Conservation (phyloP, 192 early-diverging fungal genomes). For the Coemansia sp. region DNA sequence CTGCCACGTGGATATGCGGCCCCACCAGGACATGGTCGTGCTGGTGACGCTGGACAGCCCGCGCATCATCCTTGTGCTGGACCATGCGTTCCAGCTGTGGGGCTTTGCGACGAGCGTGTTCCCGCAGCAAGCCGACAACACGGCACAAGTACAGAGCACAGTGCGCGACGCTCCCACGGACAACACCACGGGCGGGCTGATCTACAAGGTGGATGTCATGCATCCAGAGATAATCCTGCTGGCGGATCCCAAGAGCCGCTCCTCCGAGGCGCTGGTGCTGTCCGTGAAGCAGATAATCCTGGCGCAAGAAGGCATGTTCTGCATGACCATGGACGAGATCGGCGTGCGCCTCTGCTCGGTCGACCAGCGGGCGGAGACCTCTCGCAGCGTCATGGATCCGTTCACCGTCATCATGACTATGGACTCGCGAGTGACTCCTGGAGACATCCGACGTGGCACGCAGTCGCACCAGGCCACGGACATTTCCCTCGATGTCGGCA, state of each 20-base stretch:
- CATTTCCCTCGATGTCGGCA: constrained; percentile 72
- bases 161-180: constrained; percentile 3
- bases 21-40: constrained; percentile 54
- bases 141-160: background rate
- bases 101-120: constrained; percentile 75
- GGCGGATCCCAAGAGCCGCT: constrained; percentile 63
- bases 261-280: constrained; percentile 89
- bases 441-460: constrained; percentile 30
- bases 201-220: constrained; percentile 75
- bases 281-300: constrained; percentile 76
- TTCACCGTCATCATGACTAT: constrained; percentile 80
- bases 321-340: constrained; percentile 72
- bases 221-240: constrained; percentile 84
- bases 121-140: constrained; percentile 11
- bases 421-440: constrained; percentile 66
- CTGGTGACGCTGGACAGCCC: constrained; percentile 79
- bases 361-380: constrained; percentile 76
- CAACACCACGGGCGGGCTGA: constrained; percentile 45
- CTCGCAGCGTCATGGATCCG: constrained; percentile 84
- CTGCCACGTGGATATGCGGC: constrained; percentile 52
- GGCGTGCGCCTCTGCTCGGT: constrained; percentile 91
- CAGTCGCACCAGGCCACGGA: constrained; percentile 58
- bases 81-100: constrained; percentile 78
- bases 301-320: constrained; percentile 74
- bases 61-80: constrained; percentile 79